Base-by-base conservation (phyloP, 208 protist species). In the Vickermania spadyakhi region DNA sequence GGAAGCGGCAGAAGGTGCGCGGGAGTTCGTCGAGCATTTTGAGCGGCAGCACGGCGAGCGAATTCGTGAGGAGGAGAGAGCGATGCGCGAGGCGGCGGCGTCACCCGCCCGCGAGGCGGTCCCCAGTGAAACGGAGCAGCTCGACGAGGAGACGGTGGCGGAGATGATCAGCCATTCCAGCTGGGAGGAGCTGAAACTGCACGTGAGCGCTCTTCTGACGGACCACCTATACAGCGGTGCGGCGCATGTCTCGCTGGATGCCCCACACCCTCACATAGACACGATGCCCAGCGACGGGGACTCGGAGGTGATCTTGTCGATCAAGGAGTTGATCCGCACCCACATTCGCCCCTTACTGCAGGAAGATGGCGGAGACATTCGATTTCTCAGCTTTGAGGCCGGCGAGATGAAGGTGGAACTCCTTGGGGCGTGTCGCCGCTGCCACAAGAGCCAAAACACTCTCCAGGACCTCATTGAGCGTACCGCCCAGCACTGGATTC, bases 341-440 rank as follows among this genome's bases (percentile, higher is more conserved):
- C 84, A 69, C 18, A 88, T 97, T 22, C 81, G 89, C 29, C 90
- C 92, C 18, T 75, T 91, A 71, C 77, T 97, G 55, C 89, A 97
- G 60, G 75, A 87, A 28, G 92, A 97, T 62, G 92, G 92, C 28
- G 92, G 92, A 28, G 89, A 96, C 62, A 88, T 97, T 62, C 81
- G 86, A 27, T 91, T 92, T 69, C 62, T 89, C 5, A 42, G 75
- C 23, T 88, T 95, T 52, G 78, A 86, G 28, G 65, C 58, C 2
- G 82, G 77, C 4, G 72, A 79, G 23, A 78, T 96, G 82, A 70
- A 76, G 36, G 84, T 96, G 31, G 80, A 93, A 72, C 77, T 97
- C 68, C 84, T 94, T n/a, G 92, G 92, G 1, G 85, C 87, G 56
- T 97, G 92, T 57, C 69, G 86, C 1, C 86, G 76, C 18, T 97